Conservation (phyloP, 768 basidiomycete species). For the Tricholoma sp. region DNA sequence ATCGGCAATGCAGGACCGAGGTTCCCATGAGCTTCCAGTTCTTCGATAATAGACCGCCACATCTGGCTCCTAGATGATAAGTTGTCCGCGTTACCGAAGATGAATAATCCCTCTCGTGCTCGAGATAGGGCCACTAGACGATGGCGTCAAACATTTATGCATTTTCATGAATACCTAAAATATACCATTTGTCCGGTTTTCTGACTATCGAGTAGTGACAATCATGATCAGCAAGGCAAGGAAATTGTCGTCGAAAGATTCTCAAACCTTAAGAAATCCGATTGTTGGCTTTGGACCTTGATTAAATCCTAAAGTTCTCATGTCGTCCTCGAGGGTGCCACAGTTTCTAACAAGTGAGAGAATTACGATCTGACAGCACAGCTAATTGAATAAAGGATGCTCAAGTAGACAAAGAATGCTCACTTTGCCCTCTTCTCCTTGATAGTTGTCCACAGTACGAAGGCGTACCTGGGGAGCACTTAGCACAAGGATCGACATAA, state of each 20-base stretch:
- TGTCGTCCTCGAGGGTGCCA: constrained; percentile 34
- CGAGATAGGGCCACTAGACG: constrained; percentile 62
- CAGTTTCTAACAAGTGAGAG: constrained; percentile 71
- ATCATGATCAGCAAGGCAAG: background rate
- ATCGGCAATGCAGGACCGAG: constrained; percentile 54
- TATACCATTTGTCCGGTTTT: constrained; percentile 49
- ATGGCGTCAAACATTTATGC: constrained; percentile 1
- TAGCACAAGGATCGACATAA: background rate
- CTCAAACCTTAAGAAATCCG: constrained; percentile 65
- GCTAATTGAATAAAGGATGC: background rate
- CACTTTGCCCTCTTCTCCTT: constrained; percentile 69
- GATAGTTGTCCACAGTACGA: constrained; percentile 75
- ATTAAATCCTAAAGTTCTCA: constrained; percentile 10
- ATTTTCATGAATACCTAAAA: background rate
- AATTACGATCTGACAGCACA: constrained; percentile 49
- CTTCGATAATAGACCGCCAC: constrained; percentile 56
- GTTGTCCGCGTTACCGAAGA: constrained; percentile 63
- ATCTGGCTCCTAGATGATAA: constrained; percentile 45
- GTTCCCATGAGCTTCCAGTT: constrained; percentile 41
- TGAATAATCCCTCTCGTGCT: constrained; percentile 67
- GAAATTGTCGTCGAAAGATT: background rate
- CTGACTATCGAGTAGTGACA: constrained; percentile 32
- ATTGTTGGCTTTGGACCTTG: constrained; percentile 39
- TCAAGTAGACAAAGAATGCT: background rate
- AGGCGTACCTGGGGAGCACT: constrained; percentile 46